A percentile compares a stretch with the other conserved stretches of the same genome.
These are phyloP conservation scores for Gryganskiella cystojenkinii DNA, from an alignment of 192 early-diverging fungal species.

Conservation along the genomic window DNA sequence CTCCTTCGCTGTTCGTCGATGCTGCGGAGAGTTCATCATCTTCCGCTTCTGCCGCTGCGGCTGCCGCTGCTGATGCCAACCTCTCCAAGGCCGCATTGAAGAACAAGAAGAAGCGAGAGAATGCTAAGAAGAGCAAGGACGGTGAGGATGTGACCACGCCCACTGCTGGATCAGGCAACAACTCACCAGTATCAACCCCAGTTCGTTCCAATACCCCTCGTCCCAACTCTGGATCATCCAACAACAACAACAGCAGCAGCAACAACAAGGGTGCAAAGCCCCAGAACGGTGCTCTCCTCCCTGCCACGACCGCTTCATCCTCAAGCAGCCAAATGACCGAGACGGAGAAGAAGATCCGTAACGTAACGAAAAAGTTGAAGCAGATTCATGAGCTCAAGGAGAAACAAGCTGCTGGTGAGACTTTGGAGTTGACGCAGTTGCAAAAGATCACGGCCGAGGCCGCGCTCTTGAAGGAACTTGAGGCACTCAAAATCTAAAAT, in stretches of 20 bases:
- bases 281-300: slow-evolving; percentile 38
- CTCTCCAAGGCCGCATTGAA: slow-evolving; percentile 68
- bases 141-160: slow-evolving; percentile 30
- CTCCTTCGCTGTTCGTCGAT: slow-evolving; percentile 53
- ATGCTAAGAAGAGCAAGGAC: slow-evolving; percentile 66
- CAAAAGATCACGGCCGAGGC: slow-evolving; percentile 76
- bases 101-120: slow-evolving; percentile 81
- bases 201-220: slow-evolving; percentile 39
- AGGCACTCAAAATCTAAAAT: slow-evolving; percentile 38
- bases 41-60: slow-evolving; percentile 5
- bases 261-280: slow-evolving; percentile 26
- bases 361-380: slow-evolving; percentile 91
- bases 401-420: slow-evolving; percentile 79
- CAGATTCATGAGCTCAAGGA: slow-evolving; percentile 90
- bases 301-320: slow-evolving; percentile 27
- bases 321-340: slow-evolving; percentile 64
- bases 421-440: slow-evolving; percentile 85
- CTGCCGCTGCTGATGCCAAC: slow-evolving; percentile 30
- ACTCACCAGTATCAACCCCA: slow-evolving; percentile 6
- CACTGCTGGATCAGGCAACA: slow-evolving; percentile 24
- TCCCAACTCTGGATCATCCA: slow-evolving; percentile 37
- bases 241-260: slow-evolving; percentile 4
- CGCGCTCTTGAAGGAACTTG: slow-evolving; percentile 67
- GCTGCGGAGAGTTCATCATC: slow-evolving; percentile 20
- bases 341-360: slow-evolving; percentile 87